These are phyloP conservation scores for Xylaria sp. DNA, from an alignment of 2,329 filamentous ascomycete species.

Conservation along the genomic window DNA sequence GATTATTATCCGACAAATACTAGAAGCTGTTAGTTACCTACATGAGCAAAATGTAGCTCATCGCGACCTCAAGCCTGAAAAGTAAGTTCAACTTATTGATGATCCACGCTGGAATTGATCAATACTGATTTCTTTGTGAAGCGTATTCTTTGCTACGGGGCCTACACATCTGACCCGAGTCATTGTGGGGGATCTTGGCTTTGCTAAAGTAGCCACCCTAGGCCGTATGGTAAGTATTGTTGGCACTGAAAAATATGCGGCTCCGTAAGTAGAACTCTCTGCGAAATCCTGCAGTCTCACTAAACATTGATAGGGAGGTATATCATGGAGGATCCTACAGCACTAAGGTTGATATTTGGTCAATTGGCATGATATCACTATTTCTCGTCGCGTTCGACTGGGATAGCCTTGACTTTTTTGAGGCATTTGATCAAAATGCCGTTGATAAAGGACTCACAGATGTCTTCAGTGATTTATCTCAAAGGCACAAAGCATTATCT, in stretches of 20 bases:
- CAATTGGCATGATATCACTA: slow-evolving; percentile 59
- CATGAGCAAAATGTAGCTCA: slow-evolving; percentile 62
- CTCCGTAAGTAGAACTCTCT: slow-evolving; percentile 57
- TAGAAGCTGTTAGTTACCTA: slow-evolving; percentile 59
- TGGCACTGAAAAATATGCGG: slow-evolving; percentile 60
- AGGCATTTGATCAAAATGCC: slow-evolving; percentile 42
- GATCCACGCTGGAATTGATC: background rate
- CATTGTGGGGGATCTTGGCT: slow-evolving; percentile 64
- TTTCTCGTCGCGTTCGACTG: slow-evolving; percentile 43
- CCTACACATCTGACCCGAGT: slow-evolving; percentile 57
- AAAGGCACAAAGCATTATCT: slow-evolving; percentile 29
- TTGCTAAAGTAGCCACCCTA: slow-evolving; percentile 55
- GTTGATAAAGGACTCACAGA: slow-evolving; percentile 36
- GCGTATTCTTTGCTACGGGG: slow-evolving; percentile 61
- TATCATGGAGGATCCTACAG: slow-evolving; percentile 46
- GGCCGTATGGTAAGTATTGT: slow-evolving; percentile 57
- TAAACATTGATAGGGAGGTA: slow-evolving; percentile 53
- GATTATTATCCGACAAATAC: slow-evolving; percentile 60
- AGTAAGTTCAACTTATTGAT: slow-evolving; percentile 27
- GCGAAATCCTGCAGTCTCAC: background rate
- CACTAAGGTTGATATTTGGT: slow-evolving; percentile 62
- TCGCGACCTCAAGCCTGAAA: slow-evolving; percentile 64
- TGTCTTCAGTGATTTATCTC: slow-evolving; percentile 23
- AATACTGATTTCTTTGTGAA: slow-evolving; percentile 43
- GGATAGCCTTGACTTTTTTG: slow-evolving; percentile 25